phyloP scores from a whole-genome alignment of 1,284 basidiomycete species.

The Ceratobasidium theobromae region DNA sequence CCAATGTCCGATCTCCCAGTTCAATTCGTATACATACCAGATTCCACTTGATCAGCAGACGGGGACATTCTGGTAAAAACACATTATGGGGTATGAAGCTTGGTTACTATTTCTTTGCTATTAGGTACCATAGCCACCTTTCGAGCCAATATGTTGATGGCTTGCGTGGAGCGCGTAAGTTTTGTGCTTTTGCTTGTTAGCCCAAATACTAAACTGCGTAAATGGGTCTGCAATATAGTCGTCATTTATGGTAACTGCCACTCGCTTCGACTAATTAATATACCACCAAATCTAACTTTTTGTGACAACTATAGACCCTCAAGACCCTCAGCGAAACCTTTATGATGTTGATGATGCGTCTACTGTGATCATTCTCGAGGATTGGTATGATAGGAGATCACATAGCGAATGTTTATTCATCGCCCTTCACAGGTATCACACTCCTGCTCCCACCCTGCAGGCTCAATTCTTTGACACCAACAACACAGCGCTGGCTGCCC shows the following conservation, averaged over 20 bases:
- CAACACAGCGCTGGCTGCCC: constrained; percentile 1
- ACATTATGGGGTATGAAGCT: not conserved
- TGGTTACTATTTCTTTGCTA: not conserved
- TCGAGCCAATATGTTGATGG: constrained; percentile 12
- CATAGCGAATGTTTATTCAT: not conserved
- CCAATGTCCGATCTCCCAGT: constrained; percentile 29
- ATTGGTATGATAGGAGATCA: not conserved
- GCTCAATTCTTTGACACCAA: not conserved
- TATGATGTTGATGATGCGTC: constrained; percentile 1
- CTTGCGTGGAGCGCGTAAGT: not conserved
- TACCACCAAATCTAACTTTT: not conserved
- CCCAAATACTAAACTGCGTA: not conserved
- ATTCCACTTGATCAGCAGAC: constrained; percentile 23
- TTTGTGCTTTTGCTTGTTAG: not conserved
- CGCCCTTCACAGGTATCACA: not conserved
- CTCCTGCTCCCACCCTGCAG: not conserved
- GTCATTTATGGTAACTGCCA: not conserved
- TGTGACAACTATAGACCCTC: not conserved
- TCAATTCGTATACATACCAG: constrained; percentile 21
- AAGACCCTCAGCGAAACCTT: not conserved
- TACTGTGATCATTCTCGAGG: not conserved
- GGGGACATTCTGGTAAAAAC: constrained; percentile 26
- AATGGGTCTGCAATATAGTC: not conserved
- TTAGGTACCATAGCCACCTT: constrained; percentile 5
- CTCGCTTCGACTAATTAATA: not conserved